phyloP scores from a whole-genome alignment of 306 rosid species.

The Parietaria judaica region DNA sequence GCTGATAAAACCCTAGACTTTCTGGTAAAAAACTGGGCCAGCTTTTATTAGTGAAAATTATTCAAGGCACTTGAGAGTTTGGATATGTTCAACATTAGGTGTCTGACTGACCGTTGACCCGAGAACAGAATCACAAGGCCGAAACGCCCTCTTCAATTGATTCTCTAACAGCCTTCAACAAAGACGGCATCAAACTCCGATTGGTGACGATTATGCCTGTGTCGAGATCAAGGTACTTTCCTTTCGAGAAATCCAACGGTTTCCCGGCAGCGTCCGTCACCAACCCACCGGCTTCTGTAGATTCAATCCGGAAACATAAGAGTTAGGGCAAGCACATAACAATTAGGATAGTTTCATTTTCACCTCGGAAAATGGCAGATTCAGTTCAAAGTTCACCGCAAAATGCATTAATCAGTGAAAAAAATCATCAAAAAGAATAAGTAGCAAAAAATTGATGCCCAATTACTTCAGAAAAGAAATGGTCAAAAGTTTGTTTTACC shows the following conservation, averaged over 20 bases:
- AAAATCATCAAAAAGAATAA: background rate
- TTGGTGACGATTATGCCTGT: conserved; percentile 81
- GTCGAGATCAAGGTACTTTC: conserved; percentile 66
- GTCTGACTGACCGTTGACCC: background rate
- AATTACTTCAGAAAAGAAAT: background rate
- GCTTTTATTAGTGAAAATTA: background rate
- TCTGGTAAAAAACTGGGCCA: too few relatives aligned
- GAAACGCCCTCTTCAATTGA: conserved; percentile 56
- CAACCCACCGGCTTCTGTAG: conserved; percentile 84
- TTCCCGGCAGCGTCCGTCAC: conserved; percentile 79
- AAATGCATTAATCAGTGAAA: background rate
- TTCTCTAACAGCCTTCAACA: conserved; percentile 67
- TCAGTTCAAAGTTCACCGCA: background rate
- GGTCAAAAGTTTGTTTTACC: conserved; percentile 33
- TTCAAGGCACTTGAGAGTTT: background rate
- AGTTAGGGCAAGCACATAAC: background rate
- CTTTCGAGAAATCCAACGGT: conserved; percentile 80
- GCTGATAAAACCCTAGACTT: too few relatives aligned
- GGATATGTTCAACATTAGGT: background rate
- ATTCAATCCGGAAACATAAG: conserved; percentile 9
- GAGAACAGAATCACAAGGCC: conserved; percentile 38
- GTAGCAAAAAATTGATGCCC: too few relatives aligned
- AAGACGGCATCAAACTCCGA: conserved; percentile 83
- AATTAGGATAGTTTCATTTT: background rate
- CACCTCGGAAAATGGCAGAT: background rate